Evolutionary conservation across 2,329 filamentous ascomycete species (phyloP).

Genomic region (Ascochyta koolunga): DNA sequence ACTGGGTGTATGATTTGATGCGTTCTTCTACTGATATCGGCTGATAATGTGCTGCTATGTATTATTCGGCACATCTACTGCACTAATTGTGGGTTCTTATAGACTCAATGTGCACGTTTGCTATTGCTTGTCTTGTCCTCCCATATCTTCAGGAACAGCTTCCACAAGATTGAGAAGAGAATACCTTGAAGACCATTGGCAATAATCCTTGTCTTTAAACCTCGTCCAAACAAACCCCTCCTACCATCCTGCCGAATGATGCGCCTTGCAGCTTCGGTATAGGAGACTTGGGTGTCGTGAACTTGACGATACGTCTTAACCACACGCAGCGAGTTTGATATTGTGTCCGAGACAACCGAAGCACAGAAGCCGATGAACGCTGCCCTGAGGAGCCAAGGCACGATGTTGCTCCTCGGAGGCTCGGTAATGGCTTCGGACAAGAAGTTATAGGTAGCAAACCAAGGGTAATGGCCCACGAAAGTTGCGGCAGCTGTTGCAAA

Average conservation of each 20-base stretch:
- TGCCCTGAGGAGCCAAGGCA: slow-evolving; percentile 33
- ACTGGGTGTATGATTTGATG: background rate
- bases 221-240: slow-evolving; percentile 33
- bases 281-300: slow-evolving; percentile 35
- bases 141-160: slow-evolving; percentile 37
- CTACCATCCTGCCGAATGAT: slow-evolving; percentile 34
- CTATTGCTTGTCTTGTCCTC: slow-evolving; percentile 21
- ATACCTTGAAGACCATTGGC: slow-evolving; percentile 40
- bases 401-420: slow-evolving; percentile 28
- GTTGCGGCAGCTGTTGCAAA: slow-evolving; percentile 40
- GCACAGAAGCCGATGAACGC: slow-evolving; percentile 41
- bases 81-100: background rate
- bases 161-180: slow-evolving; percentile 40
- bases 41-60: background rate
- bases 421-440: slow-evolving; percentile 31
- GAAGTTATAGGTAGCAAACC: slow-evolving; percentile 39
- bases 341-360: slow-evolving; percentile 35
- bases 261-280: slow-evolving; percentile 32
- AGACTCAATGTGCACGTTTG: slow-evolving; percentile 1
- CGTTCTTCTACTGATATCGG: background rate
- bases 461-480: slow-evolving; percentile 39
- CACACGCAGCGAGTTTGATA: slow-evolving; percentile 37
- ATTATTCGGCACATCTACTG: background rate
- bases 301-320: slow-evolving; percentile 41
- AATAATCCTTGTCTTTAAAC: slow-evolving; percentile 38